Conservation (phyloP, 2,329 filamentous ascomycete genomes). For the Phoma sp. region DNA sequence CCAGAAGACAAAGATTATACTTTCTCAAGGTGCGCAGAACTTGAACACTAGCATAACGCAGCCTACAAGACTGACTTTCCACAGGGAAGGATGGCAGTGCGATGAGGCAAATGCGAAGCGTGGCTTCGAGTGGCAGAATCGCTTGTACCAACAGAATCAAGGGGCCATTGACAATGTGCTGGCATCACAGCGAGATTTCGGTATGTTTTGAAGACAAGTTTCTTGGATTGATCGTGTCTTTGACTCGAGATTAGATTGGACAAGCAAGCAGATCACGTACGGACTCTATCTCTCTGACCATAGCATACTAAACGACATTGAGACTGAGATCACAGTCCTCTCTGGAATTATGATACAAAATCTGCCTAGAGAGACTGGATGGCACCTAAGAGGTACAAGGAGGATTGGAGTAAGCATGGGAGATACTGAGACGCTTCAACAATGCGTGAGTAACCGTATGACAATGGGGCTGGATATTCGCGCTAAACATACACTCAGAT, state of each 20-base stretch:
- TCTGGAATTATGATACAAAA: slow-evolving; percentile 67
- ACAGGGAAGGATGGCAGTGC: slow-evolving; percentile 63
- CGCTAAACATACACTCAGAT: slow-evolving; percentile 25
- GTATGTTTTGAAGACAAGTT: slow-evolving; percentile 22
- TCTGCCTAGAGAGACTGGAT: slow-evolving; percentile 59
- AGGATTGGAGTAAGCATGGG: slow-evolving; percentile 57
- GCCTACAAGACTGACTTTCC: not conserved
- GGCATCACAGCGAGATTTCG: slow-evolving; percentile 56
- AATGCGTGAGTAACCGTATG: slow-evolving; percentile 44
- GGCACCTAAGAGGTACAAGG: slow-evolving; percentile 62
- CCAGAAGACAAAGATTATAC: slow-evolving; percentile 66
- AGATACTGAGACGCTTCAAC: slow-evolving; percentile 54
- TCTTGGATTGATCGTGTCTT: not conserved
- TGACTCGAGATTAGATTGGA: slow-evolving; percentile 50
- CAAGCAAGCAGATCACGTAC: slow-evolving; percentile 64
- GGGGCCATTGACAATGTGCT: slow-evolving; percentile 50
- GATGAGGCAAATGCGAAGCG: slow-evolving; percentile 63
- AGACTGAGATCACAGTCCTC: slow-evolving; percentile 64
- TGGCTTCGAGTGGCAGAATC: slow-evolving; percentile 63
- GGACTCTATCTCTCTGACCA: slow-evolving; percentile 66
- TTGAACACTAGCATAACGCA: not conserved
- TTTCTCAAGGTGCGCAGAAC: slow-evolving; percentile 52
- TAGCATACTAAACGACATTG: slow-evolving; percentile 60
- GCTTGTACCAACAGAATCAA: slow-evolving; percentile 63
- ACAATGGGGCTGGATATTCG: not conserved